Evolutionary conservation across 2,329 filamentous ascomycete genomes (phyloP).

Genomic region (Cladosporium halotolerans): DNA sequence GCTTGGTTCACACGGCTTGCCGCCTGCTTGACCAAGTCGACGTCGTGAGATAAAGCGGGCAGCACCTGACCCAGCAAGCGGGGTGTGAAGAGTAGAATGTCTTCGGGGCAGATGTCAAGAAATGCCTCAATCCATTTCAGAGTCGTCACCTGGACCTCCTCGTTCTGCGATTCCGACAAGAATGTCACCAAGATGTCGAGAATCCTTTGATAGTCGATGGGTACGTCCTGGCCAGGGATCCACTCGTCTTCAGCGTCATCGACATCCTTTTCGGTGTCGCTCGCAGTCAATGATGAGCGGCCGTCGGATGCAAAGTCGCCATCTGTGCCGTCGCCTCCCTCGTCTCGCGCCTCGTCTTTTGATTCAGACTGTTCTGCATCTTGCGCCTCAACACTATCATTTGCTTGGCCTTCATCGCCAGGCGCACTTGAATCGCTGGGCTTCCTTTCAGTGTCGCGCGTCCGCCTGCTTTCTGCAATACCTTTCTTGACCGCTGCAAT

Average conservation of each 20-base stretch:
- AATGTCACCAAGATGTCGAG: conserved; percentile 87
- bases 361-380: conserved; percentile 2
- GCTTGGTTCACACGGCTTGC: conserved; percentile 85
- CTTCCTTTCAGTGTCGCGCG: conserved; percentile 17
- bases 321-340: conserved; percentile 39
- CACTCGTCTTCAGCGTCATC: conserved; percentile 77
- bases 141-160: conserved; percentile 85
- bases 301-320: conserved; percentile 21
- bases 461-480: conserved; percentile 63
- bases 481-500: conserved; percentile 90
- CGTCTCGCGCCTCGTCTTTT: conserved; percentile 24
- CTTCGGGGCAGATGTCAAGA: conserved; percentile 93
- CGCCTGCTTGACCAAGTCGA: conserved; percentile 81
- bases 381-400: conserved; percentile 8
- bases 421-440: conserved; percentile 20
- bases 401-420: conserved; percentile 13
- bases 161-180: conserved; percentile 75
- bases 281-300: conserved; percentile 50
- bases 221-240: conserved; percentile 94
- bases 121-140: conserved; percentile 94
- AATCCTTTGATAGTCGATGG: conserved; percentile 87
- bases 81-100: conserved; percentile 91
- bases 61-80: conserved; percentile 86
- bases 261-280: conserved; percentile 40
- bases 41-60: conserved; percentile 86